These are phyloP conservation scores for Grosmannia serpens DNA, from an alignment of 2,329 filamentous ascomycete genomes.

Conservation along the genomic window DNA sequence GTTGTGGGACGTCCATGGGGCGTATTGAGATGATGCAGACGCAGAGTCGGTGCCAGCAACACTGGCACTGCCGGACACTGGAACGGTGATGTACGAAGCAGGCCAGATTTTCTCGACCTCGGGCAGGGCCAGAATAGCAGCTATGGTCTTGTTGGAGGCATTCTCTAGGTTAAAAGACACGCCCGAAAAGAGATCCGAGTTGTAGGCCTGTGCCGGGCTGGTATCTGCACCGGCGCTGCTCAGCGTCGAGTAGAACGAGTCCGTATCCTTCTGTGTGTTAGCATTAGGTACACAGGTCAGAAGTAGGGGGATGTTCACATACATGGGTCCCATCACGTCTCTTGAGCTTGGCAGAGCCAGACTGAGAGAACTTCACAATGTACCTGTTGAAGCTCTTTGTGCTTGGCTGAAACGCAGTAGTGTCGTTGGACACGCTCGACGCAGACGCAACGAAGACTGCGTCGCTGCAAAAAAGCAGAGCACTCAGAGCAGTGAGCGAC, in stretches of 20 bases:
- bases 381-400: neutral
- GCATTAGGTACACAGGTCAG: too few species aligned
- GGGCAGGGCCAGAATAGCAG: slow-evolving; percentile 7
- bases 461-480: slow-evolving; percentile 2
- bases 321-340: slow-evolving; percentile 2
- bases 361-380: slow-evolving; percentile 8
- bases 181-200: slow-evolving; percentile 9
- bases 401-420: neutral
- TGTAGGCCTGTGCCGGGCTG: slow-evolving; percentile 3
- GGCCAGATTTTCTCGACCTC: slow-evolving; percentile 10
- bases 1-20: slow-evolving; percentile 1
- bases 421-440: neutral
- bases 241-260: slow-evolving; percentile 4
- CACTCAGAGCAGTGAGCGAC: neutral
- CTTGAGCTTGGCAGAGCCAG: neutral
- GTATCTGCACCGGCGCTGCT: slow-evolving; percentile 1
- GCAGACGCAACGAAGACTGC: neutral
- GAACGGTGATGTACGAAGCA: slow-evolving; percentile 1
- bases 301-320: neutral
- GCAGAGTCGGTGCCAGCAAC: neutral
- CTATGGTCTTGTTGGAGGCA: slow-evolving; percentile 1
- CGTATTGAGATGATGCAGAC: neutral
- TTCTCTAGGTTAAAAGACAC: slow-evolving; percentile 10
- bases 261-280: neutral
- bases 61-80: neutral